Evolutionary conservation across 768 basidiomycete genomes (phyloP).

Genomic region (Roridomyces roridus): DNA sequence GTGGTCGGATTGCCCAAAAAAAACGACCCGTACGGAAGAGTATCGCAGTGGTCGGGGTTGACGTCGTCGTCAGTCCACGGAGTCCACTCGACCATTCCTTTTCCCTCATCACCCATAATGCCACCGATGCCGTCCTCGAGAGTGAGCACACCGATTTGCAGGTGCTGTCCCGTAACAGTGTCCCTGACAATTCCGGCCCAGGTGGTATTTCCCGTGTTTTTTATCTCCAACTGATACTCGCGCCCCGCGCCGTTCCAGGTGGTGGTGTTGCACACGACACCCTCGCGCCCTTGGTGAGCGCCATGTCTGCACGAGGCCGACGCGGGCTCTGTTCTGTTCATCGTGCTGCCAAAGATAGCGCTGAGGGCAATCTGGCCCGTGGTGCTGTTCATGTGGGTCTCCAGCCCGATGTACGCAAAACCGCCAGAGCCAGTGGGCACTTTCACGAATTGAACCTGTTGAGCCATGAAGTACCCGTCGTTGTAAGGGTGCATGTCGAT

Average conservation of each 20-base stretch:
- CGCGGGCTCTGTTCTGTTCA: slow-evolving; percentile 4
- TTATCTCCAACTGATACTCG: slow-evolving; percentile 5
- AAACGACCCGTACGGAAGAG: neutral
- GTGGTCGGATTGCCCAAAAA: slow-evolving; percentile 9
- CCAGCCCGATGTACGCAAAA: slow-evolving; percentile 8
- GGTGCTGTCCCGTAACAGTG: neutral
- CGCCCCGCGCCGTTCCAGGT: slow-evolving; percentile 11
- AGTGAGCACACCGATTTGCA: slow-evolving; percentile 11
- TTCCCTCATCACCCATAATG: slow-evolving; percentile 1
- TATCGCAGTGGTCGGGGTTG: neutral
- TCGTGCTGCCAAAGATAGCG: slow-evolving; percentile 11
- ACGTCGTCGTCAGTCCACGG: slow-evolving; percentile 1
- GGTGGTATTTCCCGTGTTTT: neutral
- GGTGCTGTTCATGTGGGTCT: slow-evolving; percentile 4
- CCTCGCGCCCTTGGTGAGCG: slow-evolving; percentile 7
- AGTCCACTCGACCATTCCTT: slow-evolving; percentile 20
- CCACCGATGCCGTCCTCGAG: slow-evolving; percentile 3
- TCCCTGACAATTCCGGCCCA: slow-evolving; percentile 16
- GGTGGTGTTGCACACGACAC: slow-evolving; percentile 14
- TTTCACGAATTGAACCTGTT: slow-evolving; percentile 6
- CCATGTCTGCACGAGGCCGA: neutral
- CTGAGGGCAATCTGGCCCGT: slow-evolving; percentile 5
- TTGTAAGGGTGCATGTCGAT: slow-evolving; percentile 5
- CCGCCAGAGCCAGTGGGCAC: neutral
- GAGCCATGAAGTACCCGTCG: slow-evolving; percentile 16